These are phyloP conservation scores for Lycium barbarum DNA, from an alignment of 257 asterid genomes.

Conservation along the genomic window DNA sequence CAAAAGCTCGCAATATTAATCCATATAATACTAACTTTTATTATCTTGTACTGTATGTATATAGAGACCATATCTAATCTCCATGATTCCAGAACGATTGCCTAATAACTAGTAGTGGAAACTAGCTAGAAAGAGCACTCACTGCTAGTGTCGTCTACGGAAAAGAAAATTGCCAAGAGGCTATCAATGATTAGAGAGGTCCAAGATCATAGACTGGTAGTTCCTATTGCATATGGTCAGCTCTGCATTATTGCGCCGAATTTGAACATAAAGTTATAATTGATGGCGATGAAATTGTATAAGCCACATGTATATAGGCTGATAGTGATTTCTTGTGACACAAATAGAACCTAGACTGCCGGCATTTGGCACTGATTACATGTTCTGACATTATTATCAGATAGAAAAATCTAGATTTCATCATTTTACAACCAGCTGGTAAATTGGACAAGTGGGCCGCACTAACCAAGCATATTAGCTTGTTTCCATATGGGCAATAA, in stretches of 20 bases:
- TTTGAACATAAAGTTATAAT: neutral
- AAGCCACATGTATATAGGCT: neutral
- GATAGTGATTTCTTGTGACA: neutral
- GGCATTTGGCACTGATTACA: neutral
- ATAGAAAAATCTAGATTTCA: neutral
- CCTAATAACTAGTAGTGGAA: too few species aligned
- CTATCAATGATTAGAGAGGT: neutral
- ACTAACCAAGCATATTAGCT: neutral
- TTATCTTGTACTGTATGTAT: too few species aligned
- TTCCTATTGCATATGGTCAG: neutral
- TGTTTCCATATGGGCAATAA: neutral
- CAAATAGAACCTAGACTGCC: neutral
- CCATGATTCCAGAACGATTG: too few species aligned
- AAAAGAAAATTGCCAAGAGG: too few species aligned
- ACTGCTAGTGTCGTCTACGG: too few species aligned
- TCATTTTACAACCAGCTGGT: neutral
- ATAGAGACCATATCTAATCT: neutral
- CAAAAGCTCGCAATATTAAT: neutral
- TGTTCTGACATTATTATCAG: neutral
- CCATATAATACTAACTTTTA: too few species aligned
- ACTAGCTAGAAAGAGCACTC: too few species aligned
- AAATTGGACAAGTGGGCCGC: constrained; percentile 16
- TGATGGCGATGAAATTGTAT: neutral
- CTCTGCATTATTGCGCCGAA: neutral
- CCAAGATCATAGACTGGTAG: neutral